phyloP scores from a whole-genome alignment of 768 basidiomycete genomes.

The Naematelia encephala region DNA sequence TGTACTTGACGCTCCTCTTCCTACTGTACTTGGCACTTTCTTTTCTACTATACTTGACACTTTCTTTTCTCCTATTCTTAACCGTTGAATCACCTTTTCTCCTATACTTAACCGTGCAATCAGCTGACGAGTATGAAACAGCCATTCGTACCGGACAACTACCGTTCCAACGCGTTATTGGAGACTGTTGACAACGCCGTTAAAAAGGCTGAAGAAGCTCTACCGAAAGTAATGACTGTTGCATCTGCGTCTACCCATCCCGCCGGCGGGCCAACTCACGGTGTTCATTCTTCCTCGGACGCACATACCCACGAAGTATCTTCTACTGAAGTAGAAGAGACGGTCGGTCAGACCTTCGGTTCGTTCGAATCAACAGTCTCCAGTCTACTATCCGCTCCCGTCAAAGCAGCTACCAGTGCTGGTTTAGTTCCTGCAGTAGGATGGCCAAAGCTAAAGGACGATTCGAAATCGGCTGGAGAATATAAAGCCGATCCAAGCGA shows the following conservation, averaged over 20 bases:
- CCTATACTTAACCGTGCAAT: slow-evolving; percentile 10
- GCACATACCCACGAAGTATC: slow-evolving; percentile 31
- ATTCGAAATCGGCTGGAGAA: slow-evolving; percentile 12
- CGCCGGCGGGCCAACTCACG: slow-evolving; percentile 57
- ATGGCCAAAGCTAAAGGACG: slow-evolving; percentile 16
- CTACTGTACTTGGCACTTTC: neutral
- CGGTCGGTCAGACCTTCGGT: neutral
- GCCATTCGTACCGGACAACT: slow-evolving; percentile 64
- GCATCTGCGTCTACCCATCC: slow-evolving; percentile 56
- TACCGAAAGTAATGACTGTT: slow-evolving; percentile 56
- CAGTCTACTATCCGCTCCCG: slow-evolving; percentile 24
- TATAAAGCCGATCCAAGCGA: slow-evolving; percentile 30
- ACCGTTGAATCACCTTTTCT: slow-evolving; percentile 4
- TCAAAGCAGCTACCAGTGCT: slow-evolving; percentile 31
- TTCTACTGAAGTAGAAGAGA: slow-evolving; percentile 4
- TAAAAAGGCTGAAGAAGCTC: slow-evolving; percentile 39
- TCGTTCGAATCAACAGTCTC: slow-evolving; percentile 17
- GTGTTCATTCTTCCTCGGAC: slow-evolving; percentile 46
- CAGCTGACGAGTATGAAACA: slow-evolving; percentile 40
- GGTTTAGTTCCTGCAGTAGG: slow-evolving; percentile 29
- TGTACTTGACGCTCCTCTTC: neutral
- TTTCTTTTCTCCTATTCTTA: no score
- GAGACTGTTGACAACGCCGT: slow-evolving; percentile 1
- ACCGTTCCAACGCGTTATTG: slow-evolving; percentile 53
- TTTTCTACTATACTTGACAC: no score